Percentiles rank a stretch among this genome's conserved stretches.
These are phyloP conservation scores for Mycosarcoma mackinlayi DNA, from an alignment of 1,284 basidiomycete species.

Conservation along the genomic window DNA sequence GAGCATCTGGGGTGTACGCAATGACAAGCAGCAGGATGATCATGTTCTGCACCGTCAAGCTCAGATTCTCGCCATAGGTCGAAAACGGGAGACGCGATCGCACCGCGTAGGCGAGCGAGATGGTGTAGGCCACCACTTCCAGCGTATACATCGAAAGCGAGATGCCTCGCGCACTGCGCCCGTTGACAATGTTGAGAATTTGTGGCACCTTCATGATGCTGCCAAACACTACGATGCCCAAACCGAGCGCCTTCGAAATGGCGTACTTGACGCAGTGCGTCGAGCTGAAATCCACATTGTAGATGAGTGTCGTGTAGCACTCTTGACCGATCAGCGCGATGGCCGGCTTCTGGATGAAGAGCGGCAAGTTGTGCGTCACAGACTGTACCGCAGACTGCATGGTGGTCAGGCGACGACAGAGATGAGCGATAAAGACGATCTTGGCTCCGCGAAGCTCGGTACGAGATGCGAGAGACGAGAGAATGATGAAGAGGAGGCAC, in stretches of 20 bases:
- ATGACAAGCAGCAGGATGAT: conserved; percentile 65
- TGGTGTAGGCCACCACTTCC: conserved; percentile 86
- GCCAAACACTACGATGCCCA: conserved; percentile 92
- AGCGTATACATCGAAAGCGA: conserved; percentile 71
- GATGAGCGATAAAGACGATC: no score
- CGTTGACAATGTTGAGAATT: conserved; percentile 72
- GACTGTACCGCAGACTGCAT: conserved; percentile 70
- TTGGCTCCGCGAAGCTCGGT: no score
- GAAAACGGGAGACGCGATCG: conserved; percentile 88
- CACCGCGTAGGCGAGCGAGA: conserved; percentile 83
- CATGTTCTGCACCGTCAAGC: conserved; percentile 67
- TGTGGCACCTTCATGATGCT: conserved; percentile 97
- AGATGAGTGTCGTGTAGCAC: conserved; percentile 90
- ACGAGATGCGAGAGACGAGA: not conserved
- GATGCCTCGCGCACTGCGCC: conserved; percentile 82
- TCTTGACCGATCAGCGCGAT: conserved; percentile 80
- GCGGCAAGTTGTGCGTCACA: conserved; percentile 75
- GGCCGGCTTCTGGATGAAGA: conserved; percentile 82
- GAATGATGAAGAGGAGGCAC: not conserved
- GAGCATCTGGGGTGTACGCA: conserved; percentile 50
- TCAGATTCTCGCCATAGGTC: conserved; percentile 78
- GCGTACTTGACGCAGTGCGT: conserved; percentile 88
- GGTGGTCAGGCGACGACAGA: not conserved
- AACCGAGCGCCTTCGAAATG: conserved; percentile 88
- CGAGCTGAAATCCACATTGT: conserved; percentile 86